Evolutionary conservation across 2,329 filamentous ascomycete species (phyloP).

Genomic region (Cephalotrichum gorgonifer): DNA sequence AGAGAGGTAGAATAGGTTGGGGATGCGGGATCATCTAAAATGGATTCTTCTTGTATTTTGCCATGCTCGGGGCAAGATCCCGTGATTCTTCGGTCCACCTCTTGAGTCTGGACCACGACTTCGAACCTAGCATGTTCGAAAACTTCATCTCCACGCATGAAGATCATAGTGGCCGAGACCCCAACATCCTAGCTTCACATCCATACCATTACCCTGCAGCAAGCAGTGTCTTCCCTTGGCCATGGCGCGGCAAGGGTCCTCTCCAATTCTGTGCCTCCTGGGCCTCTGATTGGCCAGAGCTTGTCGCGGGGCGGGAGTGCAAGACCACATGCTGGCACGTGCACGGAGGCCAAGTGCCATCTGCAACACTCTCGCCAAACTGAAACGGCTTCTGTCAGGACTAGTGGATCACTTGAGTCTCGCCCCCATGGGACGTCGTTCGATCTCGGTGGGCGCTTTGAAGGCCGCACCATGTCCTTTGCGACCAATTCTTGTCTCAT

Average conservation of each 20-base stretch:
- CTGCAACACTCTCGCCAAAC: neutral
- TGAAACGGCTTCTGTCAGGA: conserved; percentile 6
- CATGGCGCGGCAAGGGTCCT: no score
- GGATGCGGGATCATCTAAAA: no score
- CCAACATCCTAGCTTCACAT: no score
- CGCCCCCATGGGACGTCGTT: no score
- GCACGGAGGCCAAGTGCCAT: neutral
- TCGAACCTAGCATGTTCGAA: neutral
- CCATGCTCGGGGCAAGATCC: neutral
- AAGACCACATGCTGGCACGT: neutral
- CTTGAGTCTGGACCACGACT: neutral
- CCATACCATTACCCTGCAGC: no score
- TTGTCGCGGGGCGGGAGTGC: neutral
- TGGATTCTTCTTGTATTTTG: no score
- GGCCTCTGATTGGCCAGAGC: neutral
- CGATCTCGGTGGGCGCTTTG: neutral
- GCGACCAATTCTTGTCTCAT: conserved; percentile 3
- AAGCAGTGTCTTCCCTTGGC: no score
- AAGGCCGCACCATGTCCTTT: neutral
- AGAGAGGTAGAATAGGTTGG: no score
- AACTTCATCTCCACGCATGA: neutral
- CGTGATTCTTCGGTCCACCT: neutral
- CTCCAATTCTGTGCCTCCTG: no score
- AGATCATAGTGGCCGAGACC: neutral
- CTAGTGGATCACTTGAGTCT: no score